A percentile compares a stretch with the other conserved stretches of the same genome.
phyloP scores from a whole-genome alignment of 1,284 basidiomycete species.

The Somion occarium region DNA sequence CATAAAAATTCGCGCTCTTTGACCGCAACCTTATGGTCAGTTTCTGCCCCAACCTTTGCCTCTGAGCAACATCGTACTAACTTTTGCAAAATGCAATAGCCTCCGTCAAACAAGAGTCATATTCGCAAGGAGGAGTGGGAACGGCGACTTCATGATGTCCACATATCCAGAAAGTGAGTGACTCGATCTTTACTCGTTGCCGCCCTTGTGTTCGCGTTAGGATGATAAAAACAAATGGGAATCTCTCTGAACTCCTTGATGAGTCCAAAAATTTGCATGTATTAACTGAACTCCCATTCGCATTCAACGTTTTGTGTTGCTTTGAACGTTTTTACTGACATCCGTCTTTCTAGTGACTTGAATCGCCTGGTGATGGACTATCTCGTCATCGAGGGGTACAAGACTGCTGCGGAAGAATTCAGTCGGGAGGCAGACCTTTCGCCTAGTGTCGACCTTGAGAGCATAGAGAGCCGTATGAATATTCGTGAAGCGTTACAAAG shows the following conservation, averaged over 20 bases:
- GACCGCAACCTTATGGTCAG: constrained; percentile 27
- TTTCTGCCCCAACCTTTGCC: constrained; percentile 14
- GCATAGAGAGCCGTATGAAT: constrained; percentile 90
- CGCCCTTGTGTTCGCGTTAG: constrained; percentile 19
- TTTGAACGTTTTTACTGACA: constrained; percentile 17
- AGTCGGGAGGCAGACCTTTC: constrained; percentile 80
- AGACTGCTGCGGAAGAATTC: constrained; percentile 93
- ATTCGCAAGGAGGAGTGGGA: constrained; percentile 76
- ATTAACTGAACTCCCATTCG: constrained; percentile 67
- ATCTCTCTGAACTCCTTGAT: constrained; percentile 80
- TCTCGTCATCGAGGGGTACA: constrained; percentile 96
- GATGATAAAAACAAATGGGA: constrained; percentile 78
- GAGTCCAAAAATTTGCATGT: constrained; percentile 60
- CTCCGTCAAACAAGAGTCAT: constrained; percentile 39
- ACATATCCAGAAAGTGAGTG: constrained; percentile 74
- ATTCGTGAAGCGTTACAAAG: constrained; percentile 92
- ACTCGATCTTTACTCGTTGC: constrained; percentile 8
- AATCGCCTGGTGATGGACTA: constrained; percentile 98
- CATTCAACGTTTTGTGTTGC: no score
- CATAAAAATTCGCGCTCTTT: constrained; percentile 25
- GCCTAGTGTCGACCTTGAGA: constrained; percentile 81
- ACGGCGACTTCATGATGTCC: constrained; percentile 65
- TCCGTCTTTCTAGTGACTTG: constrained; percentile 65
- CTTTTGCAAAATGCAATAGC: constrained; percentile 17
- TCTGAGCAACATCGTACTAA: not conserved